Percentiles rank a stretch among this genome's conserved stretches.
These are phyloP conservation scores for Aureobasidium subglaciale DNA, from an alignment of 2,329 filamentous ascomycete species.

Conservation along the genomic window DNA sequence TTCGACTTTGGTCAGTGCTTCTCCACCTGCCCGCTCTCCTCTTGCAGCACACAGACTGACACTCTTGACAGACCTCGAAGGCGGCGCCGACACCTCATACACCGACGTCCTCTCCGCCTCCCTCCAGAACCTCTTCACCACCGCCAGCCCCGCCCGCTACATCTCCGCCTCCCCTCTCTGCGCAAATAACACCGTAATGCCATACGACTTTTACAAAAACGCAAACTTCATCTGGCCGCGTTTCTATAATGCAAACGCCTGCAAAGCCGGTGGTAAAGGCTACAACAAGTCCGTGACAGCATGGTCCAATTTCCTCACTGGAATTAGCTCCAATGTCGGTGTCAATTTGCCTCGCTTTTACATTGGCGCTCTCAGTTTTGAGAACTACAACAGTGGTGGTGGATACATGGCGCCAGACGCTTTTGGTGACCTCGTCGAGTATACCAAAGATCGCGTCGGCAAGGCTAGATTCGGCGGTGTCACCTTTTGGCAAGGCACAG, in stretches of 20 bases:
- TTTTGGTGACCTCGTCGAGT: background rate
- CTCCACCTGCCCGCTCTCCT: background rate
- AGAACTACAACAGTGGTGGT: constrained; percentile 2
- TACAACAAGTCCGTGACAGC: constrained; percentile 7
- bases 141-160: background rate
- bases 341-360: constrained; percentile 3
- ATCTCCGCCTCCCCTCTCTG: constrained; percentile 8
- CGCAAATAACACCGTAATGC: constrained; percentile 10
- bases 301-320: constrained; percentile 5
- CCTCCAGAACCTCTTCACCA: constrained; percentile 7
- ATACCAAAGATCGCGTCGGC: background rate
- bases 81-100: background rate
- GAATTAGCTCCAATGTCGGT: background rate
- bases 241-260: constrained; percentile 14
- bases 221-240: constrained; percentile 15
- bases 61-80: background rate
- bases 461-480: constrained; percentile 4
- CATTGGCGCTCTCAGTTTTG: constrained; percentile 11
- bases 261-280: background rate
- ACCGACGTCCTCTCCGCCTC: background rate
- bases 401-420: constrained; percentile 1
- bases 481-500: constrained; percentile 12
- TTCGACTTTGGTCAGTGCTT: constrained; percentile 40
- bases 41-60: background rate
- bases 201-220: constrained; percentile 10